phyloP scores from a whole-genome alignment of 306 rosid genomes.

The Rosa lucieae region DNA sequence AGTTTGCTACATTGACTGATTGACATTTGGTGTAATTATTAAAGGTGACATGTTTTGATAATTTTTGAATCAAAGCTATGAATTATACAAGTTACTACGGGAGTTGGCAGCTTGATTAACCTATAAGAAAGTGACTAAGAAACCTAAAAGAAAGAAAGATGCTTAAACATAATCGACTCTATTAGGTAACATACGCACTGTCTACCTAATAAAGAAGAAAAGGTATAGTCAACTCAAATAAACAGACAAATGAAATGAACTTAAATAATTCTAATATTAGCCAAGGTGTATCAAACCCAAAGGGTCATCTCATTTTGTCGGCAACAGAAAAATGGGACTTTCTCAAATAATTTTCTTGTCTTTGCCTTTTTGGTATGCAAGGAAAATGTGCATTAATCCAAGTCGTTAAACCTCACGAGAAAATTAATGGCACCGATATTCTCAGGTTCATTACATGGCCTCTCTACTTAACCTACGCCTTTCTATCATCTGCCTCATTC shows the following conservation, averaged over 20 bases:
- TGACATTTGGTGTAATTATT: neutral
- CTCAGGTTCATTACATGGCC: conserved; percentile 10
- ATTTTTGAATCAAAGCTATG: neutral
- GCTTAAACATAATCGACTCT: neutral
- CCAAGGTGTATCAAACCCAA: too few species aligned
- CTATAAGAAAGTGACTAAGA: neutral
- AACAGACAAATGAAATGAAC: neutral
- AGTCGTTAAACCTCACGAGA: neutral
- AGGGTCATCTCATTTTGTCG: neutral
- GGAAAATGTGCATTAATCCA: neutral
- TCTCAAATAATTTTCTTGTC: neutral
- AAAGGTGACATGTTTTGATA: neutral
- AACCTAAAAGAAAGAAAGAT: neutral
- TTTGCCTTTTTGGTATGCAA: neutral
- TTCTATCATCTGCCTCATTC: neutral
- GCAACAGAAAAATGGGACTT: neutral
- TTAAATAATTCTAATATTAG: neutral
- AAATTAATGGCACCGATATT: neutral
- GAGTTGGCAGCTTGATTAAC: neutral
- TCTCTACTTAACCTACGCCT: conserved; percentile 10
- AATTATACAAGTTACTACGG: neutral
- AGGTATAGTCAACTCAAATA: neutral
- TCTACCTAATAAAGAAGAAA: neutral
- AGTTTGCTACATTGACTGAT: too few species aligned
- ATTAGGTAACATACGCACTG: neutral